Evolutionary conservation across 1,139 yeast species (phyloP), one percentile per base, ranked within the genome.

Genomic region (Candida buenavistaensis): DNA sequence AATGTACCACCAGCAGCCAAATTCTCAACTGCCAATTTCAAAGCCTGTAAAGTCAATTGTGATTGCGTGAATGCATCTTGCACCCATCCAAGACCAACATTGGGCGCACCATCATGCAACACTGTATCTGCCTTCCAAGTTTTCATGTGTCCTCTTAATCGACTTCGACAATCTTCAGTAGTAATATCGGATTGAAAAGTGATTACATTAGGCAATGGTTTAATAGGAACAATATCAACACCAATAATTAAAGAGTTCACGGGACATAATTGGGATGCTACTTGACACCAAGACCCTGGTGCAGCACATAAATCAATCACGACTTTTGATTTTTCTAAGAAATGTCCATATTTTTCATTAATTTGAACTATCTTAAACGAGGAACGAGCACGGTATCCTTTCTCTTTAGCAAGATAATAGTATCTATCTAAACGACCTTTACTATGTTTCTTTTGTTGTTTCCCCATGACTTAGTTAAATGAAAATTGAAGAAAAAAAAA

Each of bases 221-320:
- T 90, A 67, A 92, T 92, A 13, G 97, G 97, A 19, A 90, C 98
- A 51, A 92, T 83, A 76, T 92, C 99, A 21, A 94, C 98, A 58
- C 98, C 99, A 39, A 92, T 88, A 52, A 92, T 90, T 47, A 92
- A 72, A 1, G 97, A 88, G 61, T 89, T 89, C 6, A 90, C 70
- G 2, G 97, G 97, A 65, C 97, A 90, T 39, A 88, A 64, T 45
- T 88, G 88, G 3, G 95, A 80, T 1, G 98, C 98, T 28, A 94
- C 98, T 65, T 92, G 99, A 75, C 98, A 92, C 97, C 98, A 92
- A 3, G 97, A 89, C 40, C 99, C 99, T 22, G 99, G 98, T 3
- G 98, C 98, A 39, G 98, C 97, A 83, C 99, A 92, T 50, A 92
- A 72, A 76, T 92, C 99, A 38, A 92, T 87, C 28, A 92, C 96